A percentile compares a stretch with the other conserved stretches of the same genome.
These are phyloP conservation scores for Carex sylvatica DNA, from an alignment of 202 grass and related monocot genomes.

Conservation along the genomic window DNA sequence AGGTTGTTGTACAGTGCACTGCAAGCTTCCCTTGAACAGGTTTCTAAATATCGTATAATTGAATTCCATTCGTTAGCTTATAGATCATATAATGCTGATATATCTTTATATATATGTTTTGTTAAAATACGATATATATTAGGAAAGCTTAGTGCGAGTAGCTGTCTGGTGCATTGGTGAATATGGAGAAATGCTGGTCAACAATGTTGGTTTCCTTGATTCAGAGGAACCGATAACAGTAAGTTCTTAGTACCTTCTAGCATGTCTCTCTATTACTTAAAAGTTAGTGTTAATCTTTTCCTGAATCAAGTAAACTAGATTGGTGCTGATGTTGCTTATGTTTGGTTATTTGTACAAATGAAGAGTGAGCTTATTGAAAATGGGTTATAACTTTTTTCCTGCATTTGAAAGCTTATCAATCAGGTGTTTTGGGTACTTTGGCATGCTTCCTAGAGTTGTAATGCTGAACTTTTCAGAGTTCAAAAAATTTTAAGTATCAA, in stretches of 20 bases:
- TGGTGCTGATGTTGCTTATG: not conserved
- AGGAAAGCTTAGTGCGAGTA: constrained; percentile 96
- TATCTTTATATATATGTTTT: constrained; percentile 40
- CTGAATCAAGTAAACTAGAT: not conserved
- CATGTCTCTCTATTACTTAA: not conserved
- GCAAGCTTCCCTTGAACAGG: constrained; percentile 65
- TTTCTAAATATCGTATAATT: constrained; percentile 32
- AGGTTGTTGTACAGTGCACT: constrained; percentile 83
- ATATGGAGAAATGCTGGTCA: constrained; percentile 98
- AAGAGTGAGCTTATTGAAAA: not conserved
- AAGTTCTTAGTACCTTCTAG: constrained; percentile 36
- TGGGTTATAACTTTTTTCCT: not conserved
- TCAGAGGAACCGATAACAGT: constrained; percentile 84
- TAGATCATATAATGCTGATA: constrained; percentile 17
- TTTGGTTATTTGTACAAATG: constrained; percentile 9
- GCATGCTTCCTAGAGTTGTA: not conserved
- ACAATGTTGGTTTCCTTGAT: constrained; percentile 68
- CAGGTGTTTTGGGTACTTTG: not conserved
- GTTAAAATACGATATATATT: constrained; percentile 24
- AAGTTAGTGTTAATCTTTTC: not conserved
- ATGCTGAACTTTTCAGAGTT: not conserved
- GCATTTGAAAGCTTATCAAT: not conserved
- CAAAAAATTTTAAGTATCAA: not conserved
- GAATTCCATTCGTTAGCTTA: constrained; percentile 13
- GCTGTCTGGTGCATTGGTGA: constrained; percentile 98